Evolutionary conservation across 345 rosid genomes (phyloP).

Genomic region (Eucalyptus sp.): DNA sequence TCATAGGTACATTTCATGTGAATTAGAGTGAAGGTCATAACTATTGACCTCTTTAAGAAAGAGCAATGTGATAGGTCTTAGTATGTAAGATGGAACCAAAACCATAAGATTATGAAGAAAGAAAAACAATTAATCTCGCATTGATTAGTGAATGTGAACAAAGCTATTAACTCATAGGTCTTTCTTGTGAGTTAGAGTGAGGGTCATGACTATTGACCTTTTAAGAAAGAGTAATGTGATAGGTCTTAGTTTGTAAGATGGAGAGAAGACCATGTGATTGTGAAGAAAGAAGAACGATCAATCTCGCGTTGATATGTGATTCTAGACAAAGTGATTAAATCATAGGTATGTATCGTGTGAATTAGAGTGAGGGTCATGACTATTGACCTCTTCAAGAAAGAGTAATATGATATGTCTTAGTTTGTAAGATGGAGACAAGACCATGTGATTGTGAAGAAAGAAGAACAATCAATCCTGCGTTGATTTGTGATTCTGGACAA

Average conservation of each 20-base stretch:
- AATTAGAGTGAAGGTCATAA: background rate
- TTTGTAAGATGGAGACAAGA: background rate
- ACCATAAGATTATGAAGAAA: background rate
- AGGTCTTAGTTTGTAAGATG: background rate
- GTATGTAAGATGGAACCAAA: background rate
- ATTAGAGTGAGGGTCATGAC: background rate
- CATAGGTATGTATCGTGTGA: background rate
- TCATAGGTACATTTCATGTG: background rate
- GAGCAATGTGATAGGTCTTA: background rate
- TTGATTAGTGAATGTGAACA: background rate
- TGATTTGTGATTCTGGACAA: too few species aligned
- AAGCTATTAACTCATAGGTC: too few species aligned
- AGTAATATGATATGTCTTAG: background rate
- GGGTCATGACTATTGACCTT: background rate
- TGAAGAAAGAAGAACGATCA: too few species aligned
- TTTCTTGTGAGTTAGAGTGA: background rate
- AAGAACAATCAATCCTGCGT: fast-evolving
- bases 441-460: background rate
- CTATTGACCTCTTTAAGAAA: background rate
- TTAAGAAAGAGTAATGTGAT: background rate
- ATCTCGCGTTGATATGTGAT: background rate
- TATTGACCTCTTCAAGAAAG: background rate
- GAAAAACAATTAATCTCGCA: too few species aligned
- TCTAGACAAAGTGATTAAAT: background rate
- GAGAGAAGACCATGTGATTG: too few species aligned